Evolutionary conservation across 768 basidiomycete genomes (phyloP), one percentile per base, ranked within the genome.

Genomic region (Boletus vinaceobasis): DNA sequence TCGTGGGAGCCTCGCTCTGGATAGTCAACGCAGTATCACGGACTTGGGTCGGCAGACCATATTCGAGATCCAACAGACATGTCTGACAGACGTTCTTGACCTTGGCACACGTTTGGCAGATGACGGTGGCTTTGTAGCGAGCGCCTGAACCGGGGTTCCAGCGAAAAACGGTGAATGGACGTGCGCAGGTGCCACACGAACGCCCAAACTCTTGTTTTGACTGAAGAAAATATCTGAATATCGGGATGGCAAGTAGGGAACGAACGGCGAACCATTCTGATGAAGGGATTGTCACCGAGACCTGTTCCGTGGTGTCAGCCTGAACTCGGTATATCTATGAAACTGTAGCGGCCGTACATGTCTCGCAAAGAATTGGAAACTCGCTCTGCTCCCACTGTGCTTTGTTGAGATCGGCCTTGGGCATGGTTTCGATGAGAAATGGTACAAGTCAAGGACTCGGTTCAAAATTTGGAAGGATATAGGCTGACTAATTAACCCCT

Each of bases 71-170:
- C 40, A 99, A 78, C 29, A 99, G 78, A 71, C 97, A 99, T 2
- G 95, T 98, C 75, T 98, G 97, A 77, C 97, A 99, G 50, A 97
- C 87, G 66, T 94, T 94, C 77, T 91, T 91, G 61, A 93, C 85
- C 75, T 98, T 98, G 46, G 95, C 90, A 64, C 96, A 98, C 4
- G 95, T 96, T 71, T 96, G 95, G 73, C 94, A 97, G 57, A 98
- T 86, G 57, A 97, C 93, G 11, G 97, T 99, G 55, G 93, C 90
- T 79, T 98, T 98, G 84, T 83, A 98, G 29, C 96, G 86, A 70
- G 86, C 88, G 39, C 94, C 96, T 4, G 86, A 76, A 43, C 97
- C 97, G 2, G 97, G 95, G 66, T 98, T 96, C 97, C 97, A 99
- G 38, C 93, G 88, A 75, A 99, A 99, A 62, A 98, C 89, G 45